Percentiles rank a stretch among this genome's conserved stretches.
These are phyloP conservation scores for Raphidocelis subcapitata DNA, from an alignment of 139 green algal genomes.

Conservation along the genomic window DNA sequence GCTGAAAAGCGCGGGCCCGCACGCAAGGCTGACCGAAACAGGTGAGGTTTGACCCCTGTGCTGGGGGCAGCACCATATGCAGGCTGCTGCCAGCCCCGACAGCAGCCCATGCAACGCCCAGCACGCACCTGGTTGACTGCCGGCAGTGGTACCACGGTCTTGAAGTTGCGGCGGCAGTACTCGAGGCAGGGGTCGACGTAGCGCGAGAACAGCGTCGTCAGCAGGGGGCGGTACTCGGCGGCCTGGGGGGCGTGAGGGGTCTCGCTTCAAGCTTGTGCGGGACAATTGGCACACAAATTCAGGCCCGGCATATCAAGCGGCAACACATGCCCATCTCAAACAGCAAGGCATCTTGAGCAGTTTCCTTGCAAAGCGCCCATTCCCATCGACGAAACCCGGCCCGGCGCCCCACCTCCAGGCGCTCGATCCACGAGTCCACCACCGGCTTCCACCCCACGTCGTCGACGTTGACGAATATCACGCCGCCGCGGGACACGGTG, in stretches of 20 bases:
- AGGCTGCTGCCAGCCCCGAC: too few species aligned
- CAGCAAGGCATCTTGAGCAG: too few species aligned
- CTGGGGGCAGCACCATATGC: too few species aligned
- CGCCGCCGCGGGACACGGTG: constrained; percentile 89
- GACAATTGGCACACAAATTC: neutral
- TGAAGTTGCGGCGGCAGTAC: constrained; percentile 84
- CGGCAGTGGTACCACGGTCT: constrained; percentile 75
- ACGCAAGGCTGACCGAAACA: too few species aligned
- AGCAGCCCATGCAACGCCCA: too few species aligned
- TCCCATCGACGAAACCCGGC: too few species aligned
- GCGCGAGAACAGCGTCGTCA: constrained; percentile 80
- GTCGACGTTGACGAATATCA: constrained; percentile 88
- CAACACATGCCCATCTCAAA: neutral
- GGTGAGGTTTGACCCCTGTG: too few species aligned
- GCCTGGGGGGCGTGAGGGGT: constrained; percentile 28
- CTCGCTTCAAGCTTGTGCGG: neutral
- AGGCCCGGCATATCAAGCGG: neutral
- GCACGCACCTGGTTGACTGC: constrained; percentile 61
- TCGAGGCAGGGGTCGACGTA: constrained; percentile 89
- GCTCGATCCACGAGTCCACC: constrained; percentile 82
- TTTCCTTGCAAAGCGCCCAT: too few species aligned
- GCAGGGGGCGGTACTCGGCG: constrained; percentile 70
- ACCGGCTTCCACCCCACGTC: constrained; percentile 89
- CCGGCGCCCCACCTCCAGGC: constrained; percentile 52
- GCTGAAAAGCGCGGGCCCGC: too few species aligned